Evolutionary conservation across 495 filamentous ascomycete species (phyloP).

Genomic region (Staphylotrichum tortipilum): DNA sequence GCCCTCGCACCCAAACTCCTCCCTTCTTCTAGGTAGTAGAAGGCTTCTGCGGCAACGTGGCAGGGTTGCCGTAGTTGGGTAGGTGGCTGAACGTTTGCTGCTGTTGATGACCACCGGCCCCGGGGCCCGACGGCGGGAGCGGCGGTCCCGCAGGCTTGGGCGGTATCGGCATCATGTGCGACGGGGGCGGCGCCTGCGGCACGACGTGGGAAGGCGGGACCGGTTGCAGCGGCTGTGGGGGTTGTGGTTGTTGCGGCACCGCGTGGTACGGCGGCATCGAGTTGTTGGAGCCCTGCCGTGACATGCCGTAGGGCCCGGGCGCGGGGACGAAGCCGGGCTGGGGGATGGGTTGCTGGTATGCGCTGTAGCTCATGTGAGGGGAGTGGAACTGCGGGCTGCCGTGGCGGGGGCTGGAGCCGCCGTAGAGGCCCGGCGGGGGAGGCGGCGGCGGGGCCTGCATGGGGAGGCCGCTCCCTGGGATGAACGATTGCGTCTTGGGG

Average conservation of each 20-base stretch:
- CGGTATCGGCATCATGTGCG: conserved; percentile 20
- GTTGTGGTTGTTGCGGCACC: conserved; percentile 9
- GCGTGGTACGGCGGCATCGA: conserved; percentile 41
- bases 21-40: conserved; percentile 19
- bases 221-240: neutral
- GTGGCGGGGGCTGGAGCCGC: conserved; percentile 30
- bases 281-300: conserved; percentile 45
- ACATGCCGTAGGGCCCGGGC: conserved; percentile 40
- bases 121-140: too few species aligned
- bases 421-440: conserved; percentile 21
- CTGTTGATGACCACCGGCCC: too few species aligned
- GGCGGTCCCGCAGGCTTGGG: conserved; percentile 23
- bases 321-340: conserved; percentile 28
- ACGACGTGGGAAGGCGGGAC: conserved; percentile 11
- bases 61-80: conserved; percentile 48
- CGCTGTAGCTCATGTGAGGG: conserved; percentile 35
- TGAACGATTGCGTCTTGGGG: conserved; percentile 82
- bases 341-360: conserved; percentile 32
- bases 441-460: conserved; percentile 29
- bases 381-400: conserved; percentile 39
- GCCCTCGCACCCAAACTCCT: too few species aligned
- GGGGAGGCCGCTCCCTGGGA: conserved; percentile 52
- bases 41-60: conserved; percentile 49
- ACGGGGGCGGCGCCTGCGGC: too few species aligned
- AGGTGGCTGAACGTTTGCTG: conserved; percentile 40